phyloP scores from a whole-genome alignment of 495 filamentous ascomycete species.

The Xylaria telfairii region DNA sequence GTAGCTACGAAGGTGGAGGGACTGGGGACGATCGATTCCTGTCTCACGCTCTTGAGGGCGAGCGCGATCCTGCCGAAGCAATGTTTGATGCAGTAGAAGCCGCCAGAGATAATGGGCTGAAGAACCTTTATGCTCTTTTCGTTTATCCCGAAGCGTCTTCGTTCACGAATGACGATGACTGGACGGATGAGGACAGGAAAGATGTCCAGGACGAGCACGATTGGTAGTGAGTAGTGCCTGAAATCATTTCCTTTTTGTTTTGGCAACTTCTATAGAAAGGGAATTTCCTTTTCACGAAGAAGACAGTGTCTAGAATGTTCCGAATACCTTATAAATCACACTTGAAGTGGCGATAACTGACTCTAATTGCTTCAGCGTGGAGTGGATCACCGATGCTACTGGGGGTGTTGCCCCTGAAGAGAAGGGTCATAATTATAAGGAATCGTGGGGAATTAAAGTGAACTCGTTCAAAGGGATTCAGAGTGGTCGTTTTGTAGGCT shows the following conservation, averaged over 20 bases:
- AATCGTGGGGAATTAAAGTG: constrained; percentile 1
- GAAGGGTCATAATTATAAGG: not conserved
- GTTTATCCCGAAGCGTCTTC: not conserved
- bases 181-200: constrained; percentile 5
- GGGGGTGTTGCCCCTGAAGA: not conserved
- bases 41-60: not conserved
- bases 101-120: not conserved
- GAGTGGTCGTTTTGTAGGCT: not conserved
- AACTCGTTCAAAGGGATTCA: not conserved
- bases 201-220: not conserved
- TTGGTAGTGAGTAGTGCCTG: not conserved
- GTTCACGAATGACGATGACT: not conserved
- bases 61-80: not conserved
- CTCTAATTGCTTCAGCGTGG: not conserved
- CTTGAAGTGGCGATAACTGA: too few species aligned
- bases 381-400: constrained; percentile 8
- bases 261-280: too few species aligned
- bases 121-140: not conserved
- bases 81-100: not conserved
- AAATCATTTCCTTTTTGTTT: too few species aligned
- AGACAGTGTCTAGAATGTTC: too few species aligned
- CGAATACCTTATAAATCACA: too few species aligned
- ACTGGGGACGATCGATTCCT: not conserved
- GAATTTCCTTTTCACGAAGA: too few species aligned
- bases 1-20: not conserved